These are phyloP conservation scores for Cladosporium austrohemisphaericum DNA, from an alignment of 2,329 filamentous ascomycete species.

Conservation along the genomic window DNA sequence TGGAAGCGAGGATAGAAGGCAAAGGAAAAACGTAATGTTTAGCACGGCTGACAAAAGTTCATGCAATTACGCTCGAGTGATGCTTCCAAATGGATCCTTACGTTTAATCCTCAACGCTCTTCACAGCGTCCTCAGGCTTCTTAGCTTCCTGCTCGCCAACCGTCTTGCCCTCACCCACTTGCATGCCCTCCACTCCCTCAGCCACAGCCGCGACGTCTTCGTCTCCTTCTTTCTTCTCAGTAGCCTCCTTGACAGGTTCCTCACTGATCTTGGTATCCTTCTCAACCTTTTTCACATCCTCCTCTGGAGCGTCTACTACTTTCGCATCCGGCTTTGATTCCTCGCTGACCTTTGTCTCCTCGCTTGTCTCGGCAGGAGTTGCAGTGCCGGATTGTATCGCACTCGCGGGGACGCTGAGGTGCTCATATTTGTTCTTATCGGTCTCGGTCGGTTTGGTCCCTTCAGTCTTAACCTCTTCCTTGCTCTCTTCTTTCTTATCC, in stretches of 20 bases:
- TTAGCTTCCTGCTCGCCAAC: slow-evolving; percentile 25
- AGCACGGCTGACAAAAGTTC: not conserved
- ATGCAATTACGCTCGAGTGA: not conserved
- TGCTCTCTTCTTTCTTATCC: slow-evolving; percentile 7
- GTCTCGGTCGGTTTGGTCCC: not conserved
- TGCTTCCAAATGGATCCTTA: not conserved
- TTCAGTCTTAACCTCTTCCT: not conserved
- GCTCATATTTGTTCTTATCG: not conserved
- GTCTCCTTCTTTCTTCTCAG: slow-evolving; percentile 18
- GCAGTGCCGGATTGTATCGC: slow-evolving; percentile 11
- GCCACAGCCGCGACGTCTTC: slow-evolving; percentile 17
- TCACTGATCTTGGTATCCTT: slow-evolving; percentile 17
- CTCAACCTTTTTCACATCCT: slow-evolving; percentile 34
- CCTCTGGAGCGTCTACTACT: slow-evolving; percentile 25
- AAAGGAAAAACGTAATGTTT: not conserved
- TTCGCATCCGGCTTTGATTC: slow-evolving; percentile 27
- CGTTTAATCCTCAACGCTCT: slow-evolving; percentile 37
- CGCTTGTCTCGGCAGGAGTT: slow-evolving; percentile 2
- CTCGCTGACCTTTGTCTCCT: slow-evolving; percentile 3
- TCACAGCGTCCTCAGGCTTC: slow-evolving; percentile 30
- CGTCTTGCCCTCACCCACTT: slow-evolving; percentile 18
- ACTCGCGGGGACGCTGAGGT: slow-evolving; percentile 17
- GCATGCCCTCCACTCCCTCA: slow-evolving; percentile 19
- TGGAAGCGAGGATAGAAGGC: not conserved
- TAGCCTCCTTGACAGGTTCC: slow-evolving; percentile 26